These are phyloP conservation scores for Pythium oligandrum DNA, from an alignment of 352 stramenopile genomes.

Conservation along the genomic window DNA sequence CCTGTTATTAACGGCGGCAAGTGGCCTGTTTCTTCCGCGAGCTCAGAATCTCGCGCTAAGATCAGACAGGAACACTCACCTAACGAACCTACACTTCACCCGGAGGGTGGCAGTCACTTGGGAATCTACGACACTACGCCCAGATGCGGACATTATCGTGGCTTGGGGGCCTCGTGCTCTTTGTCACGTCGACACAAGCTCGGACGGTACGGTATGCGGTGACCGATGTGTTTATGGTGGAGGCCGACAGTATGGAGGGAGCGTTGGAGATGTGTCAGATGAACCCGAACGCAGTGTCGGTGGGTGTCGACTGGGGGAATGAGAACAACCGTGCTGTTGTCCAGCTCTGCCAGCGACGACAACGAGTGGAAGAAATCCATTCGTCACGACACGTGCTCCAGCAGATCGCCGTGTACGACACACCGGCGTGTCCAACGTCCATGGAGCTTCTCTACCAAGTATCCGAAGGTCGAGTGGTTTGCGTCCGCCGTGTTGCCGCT, in stretches of 20 bases:
- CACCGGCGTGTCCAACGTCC: conserved; percentile 3
- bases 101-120: too few species aligned
- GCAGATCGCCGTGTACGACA: conserved; percentile 7
- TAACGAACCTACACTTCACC: too few species aligned
- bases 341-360: conserved; percentile 15
- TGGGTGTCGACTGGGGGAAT: conserved; percentile 27
- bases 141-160: too few species aligned
- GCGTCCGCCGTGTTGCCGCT: conserved; percentile 17
- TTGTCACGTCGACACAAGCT: not conserved
- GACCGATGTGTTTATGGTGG: conserved; percentile 10
- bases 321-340: conserved; percentile 11
- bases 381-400: conserved; percentile 3
- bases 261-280: conserved; percentile 11
- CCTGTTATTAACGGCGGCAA: too few species aligned
- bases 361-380: conserved; percentile 7
- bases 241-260: conserved; percentile 5
- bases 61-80: too few species aligned
- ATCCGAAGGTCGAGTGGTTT: conserved; percentile 24
- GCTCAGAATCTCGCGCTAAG: too few species aligned
- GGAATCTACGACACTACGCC: too few species aligned
- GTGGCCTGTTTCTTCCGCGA: too few species aligned
- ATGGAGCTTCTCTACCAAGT: conserved; percentile 6
- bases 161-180: too few species aligned
- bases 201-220: conserved; percentile 9
- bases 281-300: conserved; percentile 13